These are phyloP conservation scores for Talaromyces liani DNA, from an alignment of 495 filamentous ascomycete species.

Conservation along the genomic window DNA sequence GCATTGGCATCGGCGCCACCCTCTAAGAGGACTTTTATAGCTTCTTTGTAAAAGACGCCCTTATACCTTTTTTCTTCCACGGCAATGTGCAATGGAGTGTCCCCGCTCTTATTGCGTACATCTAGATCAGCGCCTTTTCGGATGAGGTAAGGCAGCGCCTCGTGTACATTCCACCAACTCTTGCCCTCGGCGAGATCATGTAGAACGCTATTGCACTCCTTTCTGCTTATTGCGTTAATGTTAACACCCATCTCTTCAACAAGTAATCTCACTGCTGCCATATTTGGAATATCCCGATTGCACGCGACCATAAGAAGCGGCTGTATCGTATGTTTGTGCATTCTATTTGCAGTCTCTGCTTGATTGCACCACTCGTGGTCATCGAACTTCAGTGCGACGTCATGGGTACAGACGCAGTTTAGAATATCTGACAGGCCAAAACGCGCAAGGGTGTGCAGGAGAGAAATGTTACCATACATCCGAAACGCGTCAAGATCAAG, in stretches of 20 bases:
- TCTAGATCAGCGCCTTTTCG: constrained; percentile 13
- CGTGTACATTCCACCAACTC: constrained; percentile 14
- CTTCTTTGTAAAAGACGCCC: constrained; percentile 12
- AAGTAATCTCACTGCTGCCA: constrained; percentile 11
- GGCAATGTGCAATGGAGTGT: constrained; percentile 13
- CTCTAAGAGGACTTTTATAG: constrained; percentile 16
- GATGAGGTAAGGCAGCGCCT: constrained; percentile 16
- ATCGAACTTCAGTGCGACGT: constrained; percentile 8
- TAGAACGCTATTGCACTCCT: constrained; percentile 1
- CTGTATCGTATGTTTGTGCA: neutral
- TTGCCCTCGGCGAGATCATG: constrained; percentile 12
- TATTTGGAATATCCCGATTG: constrained; percentile 12
- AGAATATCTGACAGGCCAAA: constrained; percentile 5
- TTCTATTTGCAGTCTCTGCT: neutral
- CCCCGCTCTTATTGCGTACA: constrained; percentile 8
- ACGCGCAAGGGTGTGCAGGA: neutral
- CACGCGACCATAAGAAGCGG: constrained; percentile 14
- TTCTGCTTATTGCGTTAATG: neutral
- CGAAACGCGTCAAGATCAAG: neutral
- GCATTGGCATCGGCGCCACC: constrained; percentile 21
- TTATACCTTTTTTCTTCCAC: neutral
- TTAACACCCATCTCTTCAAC: constrained; percentile 11
- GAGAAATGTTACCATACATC: neutral
- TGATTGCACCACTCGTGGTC: constrained; percentile 5
- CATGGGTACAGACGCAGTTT: constrained; percentile 4